These are phyloP conservation scores for Termitomyces sp. DNA, from an alignment of 768 basidiomycete species.

Conservation along the genomic window DNA sequence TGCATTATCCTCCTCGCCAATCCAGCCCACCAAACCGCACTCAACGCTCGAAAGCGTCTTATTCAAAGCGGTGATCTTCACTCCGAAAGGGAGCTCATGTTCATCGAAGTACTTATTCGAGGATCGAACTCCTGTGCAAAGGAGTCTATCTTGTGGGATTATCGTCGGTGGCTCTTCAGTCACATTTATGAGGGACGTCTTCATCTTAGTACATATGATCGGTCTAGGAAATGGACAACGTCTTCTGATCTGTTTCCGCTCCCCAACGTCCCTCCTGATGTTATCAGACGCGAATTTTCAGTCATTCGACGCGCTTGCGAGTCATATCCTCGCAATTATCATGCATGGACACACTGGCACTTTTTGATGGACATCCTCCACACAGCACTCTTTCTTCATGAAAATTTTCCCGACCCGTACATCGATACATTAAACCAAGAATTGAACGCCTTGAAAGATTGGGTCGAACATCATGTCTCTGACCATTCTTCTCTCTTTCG, in stretches of 20 bases:
- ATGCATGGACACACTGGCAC: constrained; percentile 64
- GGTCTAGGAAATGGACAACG: constrained; percentile 16
- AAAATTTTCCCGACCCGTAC: constrained; percentile 17
- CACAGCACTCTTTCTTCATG: constrained; percentile 9
- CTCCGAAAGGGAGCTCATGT: constrained; percentile 40
- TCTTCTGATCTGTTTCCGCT: constrained; percentile 20
- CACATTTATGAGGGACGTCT: constrained; percentile 21
- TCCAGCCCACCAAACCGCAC: constrained; percentile 64
- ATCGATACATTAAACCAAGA: constrained; percentile 34
- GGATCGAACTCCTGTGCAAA: constrained; percentile 54
- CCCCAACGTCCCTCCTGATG: constrained; percentile 29
- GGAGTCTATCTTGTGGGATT: constrained; percentile 64
- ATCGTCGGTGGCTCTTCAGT: constrained; percentile 60
- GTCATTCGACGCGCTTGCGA: constrained; percentile 48
- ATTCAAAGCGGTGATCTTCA: constrained; percentile 32
- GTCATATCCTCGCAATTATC: constrained; percentile 67
- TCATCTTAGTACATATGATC: neutral
- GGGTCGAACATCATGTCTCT: constrained; percentile 62
- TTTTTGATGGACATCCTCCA: constrained; percentile 36
- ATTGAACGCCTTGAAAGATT: constrained; percentile 29
- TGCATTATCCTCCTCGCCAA: constrained; percentile 57
- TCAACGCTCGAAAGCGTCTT: constrained; percentile 55
- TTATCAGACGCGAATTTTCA: constrained; percentile 42
- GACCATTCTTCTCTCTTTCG: constrained; percentile 65
- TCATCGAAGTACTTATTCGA: constrained; percentile 40